Evolutionary conservation across 306 rosid genomes (phyloP).

Genomic region (Ochetophila trinervis): DNA sequence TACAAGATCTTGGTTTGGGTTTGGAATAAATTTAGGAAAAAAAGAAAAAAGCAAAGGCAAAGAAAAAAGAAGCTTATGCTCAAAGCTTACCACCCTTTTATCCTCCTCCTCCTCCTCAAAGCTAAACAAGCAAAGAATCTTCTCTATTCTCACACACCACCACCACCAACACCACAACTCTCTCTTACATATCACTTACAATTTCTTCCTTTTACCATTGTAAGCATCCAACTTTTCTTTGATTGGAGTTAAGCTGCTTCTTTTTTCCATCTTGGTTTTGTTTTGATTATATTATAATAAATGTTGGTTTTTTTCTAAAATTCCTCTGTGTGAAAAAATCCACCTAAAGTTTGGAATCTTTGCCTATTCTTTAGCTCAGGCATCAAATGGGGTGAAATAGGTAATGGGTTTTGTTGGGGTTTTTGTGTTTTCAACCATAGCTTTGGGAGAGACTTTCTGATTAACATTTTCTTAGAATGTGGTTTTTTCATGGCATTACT

Average conservation of each 20-base stretch:
- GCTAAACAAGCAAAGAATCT: constrained; percentile 78
- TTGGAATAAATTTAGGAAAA: constrained; percentile 30
- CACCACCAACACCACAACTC: constrained; percentile 30
- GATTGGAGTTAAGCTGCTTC: constrained; percentile 47
- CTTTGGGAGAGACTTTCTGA: constrained; percentile 29
- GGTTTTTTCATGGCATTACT: constrained; percentile 5
- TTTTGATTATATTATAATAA: neutral
- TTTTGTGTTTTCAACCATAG: constrained; percentile 26
- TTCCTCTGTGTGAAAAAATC: constrained; percentile 46
- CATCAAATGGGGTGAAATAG: constrained; percentile 41
- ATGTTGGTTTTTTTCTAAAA: constrained; percentile 42
- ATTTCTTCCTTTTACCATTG: constrained; percentile 62
- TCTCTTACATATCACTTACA: too few species aligned
- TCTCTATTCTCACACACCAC: constrained; percentile 37
- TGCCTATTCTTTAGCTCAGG: constrained; percentile 15
- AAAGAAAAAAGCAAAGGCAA: neutral
- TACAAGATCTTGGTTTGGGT: constrained; percentile 28
- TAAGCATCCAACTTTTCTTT: constrained; percentile 74
- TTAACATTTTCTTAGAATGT: constrained; percentile 17
- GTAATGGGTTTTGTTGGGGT: constrained; percentile 26
- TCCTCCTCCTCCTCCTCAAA: constrained; percentile 26
- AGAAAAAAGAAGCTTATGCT: constrained; percentile 54
- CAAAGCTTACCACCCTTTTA: constrained; percentile 41
- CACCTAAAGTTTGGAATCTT: constrained; percentile 62
- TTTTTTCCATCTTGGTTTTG: constrained; percentile 8